phyloP scores from a whole-genome alignment of 257 asterid species.

The Eucommia ulmoides region DNA sequence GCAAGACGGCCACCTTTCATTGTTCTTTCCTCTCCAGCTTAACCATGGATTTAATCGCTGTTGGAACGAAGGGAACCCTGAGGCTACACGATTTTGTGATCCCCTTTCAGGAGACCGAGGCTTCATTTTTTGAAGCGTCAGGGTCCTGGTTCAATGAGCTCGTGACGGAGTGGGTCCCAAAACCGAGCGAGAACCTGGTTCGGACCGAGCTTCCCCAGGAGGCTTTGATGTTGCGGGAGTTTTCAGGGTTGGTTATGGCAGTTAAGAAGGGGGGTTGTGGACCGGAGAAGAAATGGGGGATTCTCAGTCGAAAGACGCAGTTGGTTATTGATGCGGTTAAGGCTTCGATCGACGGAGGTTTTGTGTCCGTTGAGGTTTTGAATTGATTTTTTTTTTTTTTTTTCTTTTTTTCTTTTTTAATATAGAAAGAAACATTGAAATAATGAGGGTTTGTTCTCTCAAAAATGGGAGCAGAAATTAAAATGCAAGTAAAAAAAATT shows the following conservation, averaged over 20 bases:
- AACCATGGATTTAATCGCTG: conserved; percentile 44
- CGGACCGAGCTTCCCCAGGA: conserved; percentile 60
- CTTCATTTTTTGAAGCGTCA: conserved; percentile 27
- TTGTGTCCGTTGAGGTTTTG: conserved; percentile 32
- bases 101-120: conserved; percentile 44
- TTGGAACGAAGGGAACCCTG: conserved; percentile 47
- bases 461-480: too few species aligned
- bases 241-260: conserved; percentile 30
- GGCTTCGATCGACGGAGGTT: conserved; percentile 50
- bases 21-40: conserved; percentile 57
- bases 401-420: too few species aligned
- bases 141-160: conserved; percentile 26
- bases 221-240: conserved; percentile 63
- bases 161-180: conserved; percentile 35
- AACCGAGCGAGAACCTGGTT: conserved; percentile 35
- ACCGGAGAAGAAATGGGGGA: conserved; percentile 64
- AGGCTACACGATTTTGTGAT: conserved; percentile 42
- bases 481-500: too few species aligned
- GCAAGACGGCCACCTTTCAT: conserved; percentile 50
- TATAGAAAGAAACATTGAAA: too few species aligned
- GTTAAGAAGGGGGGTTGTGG: conserved; percentile 30
- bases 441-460: too few species aligned
- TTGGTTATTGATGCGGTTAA: conserved; percentile 63
- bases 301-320: conserved; percentile 54
- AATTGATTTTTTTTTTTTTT: too few species aligned